These are phyloP conservation scores for Chrysosporium queenslandicum DNA, from an alignment of 2,329 filamentous ascomycete species.

Conservation along the genomic window DNA sequence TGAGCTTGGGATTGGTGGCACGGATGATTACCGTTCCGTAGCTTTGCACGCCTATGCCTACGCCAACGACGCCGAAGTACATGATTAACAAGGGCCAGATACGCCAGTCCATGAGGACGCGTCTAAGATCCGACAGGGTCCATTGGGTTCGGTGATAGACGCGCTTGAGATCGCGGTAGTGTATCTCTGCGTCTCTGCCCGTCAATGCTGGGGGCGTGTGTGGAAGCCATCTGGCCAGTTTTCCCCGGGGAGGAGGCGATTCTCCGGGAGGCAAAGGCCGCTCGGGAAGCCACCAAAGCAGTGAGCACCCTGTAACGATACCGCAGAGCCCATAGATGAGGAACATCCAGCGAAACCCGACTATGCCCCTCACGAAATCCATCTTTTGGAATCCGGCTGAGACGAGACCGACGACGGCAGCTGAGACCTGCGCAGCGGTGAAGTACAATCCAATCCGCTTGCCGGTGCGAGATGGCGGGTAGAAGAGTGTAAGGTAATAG, in stretches of 20 bases:
- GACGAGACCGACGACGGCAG: conserved; percentile 77
- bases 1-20: conserved; percentile 63
- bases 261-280: conserved; percentile 56
- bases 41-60: conserved; percentile 79
- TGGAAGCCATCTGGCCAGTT: conserved; percentile 50
- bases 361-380: conserved; percentile 65
- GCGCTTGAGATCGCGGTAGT: conserved; percentile 71
- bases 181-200: conserved; percentile 67
- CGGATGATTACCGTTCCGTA: conserved; percentile 82
- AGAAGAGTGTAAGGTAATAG: conserved; percentile 85
- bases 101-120: conserved; percentile 73
- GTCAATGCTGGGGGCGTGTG: conserved; percentile 58
- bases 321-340: conserved; percentile 71
- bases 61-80: conserved; percentile 92
- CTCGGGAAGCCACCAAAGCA: conserved; percentile 88
- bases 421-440: conserved; percentile 78
- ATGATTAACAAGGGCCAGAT: conserved; percentile 78
- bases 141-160: conserved; percentile 70
- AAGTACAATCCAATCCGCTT: conserved; percentile 87
- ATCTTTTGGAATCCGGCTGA: conserved; percentile 88
- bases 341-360: conserved; percentile 66
- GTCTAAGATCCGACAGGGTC: conserved; percentile 58
- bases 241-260: not conserved
- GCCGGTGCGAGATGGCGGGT: conserved; percentile 73
- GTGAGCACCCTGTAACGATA: conserved; percentile 57